Base-by-base conservation (phyloP, 192 early-diverging fungal species). In the Geranomyces variabilis region DNA sequence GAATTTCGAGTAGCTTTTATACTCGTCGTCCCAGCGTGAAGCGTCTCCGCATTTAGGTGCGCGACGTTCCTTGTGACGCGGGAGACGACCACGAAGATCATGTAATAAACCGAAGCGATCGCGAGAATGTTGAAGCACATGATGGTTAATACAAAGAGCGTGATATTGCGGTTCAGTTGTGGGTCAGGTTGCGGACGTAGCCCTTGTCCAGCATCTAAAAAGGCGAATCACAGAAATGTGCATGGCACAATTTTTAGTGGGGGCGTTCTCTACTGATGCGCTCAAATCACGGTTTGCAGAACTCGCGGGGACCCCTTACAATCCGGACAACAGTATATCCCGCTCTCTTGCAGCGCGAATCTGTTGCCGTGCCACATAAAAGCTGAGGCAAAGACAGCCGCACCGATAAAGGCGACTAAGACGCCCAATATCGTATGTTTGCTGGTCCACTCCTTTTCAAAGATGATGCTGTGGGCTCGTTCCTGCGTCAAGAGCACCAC, bases 261-360 rank as follows among this genome's bases (percentile, higher is more conserved):
- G 4, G 31, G 45, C 12, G 1, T 3, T 49, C n/a, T n/a, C n/a
- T n/a, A n/a, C n/a, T n/a, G n/a, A n/a, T n/a, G n/a, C n/a, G n/a
- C n/a, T n/a, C n/a, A n/a, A n/a, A n/a, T n/a, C n/a, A n/a, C n/a
- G n/a, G n/a, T n/a, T n/a, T n/a, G n/a, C n/a, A n/a, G n/a, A n/a
- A n/a, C n/a, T n/a, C n/a, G n/a, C n/a, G n/a, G 19, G 13, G 63
- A 19, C 12, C 46, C 12, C 68, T 70, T 44, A 70, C 68, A 70
- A 62, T 70, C 68, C 24, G 68, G 68, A 34, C 56, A 19, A 62
- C 68, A 70, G 43, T 70, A 70, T 1, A 70, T 29, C 43, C 68
- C 68, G 24, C 55, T 29, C 57, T 70, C 68, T 26, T 70, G 68
- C 56, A 70, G 22, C 12, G 68, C 68, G 17, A 43, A 21, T 45